phyloP scores from a whole-genome alignment of 2,329 filamentous ascomycete species.

The Arthrobotrys pseudoclavata region DNA sequence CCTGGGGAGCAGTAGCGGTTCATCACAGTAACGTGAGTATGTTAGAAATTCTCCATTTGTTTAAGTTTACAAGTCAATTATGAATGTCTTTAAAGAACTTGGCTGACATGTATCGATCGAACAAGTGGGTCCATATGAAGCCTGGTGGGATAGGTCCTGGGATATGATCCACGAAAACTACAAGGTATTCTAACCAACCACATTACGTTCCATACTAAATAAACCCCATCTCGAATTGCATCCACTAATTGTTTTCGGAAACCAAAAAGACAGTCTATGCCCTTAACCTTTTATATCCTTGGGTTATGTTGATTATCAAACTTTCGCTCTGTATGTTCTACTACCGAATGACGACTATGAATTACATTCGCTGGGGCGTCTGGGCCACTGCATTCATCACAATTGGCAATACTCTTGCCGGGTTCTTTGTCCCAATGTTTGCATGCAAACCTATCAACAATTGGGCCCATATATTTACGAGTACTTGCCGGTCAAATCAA shows the following conservation, averaged over 20 bases:
- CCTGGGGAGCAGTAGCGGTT: conserved; percentile 15
- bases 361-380: conserved; percentile 19
- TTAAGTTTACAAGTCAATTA: not conserved
- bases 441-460: not conserved
- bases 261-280: not conserved
- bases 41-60: not conserved
- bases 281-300: conserved; percentile 24
- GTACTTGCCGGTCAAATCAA: not conserved
- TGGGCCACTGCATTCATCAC: conserved; percentile 10
- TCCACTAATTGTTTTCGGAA: too few relatives aligned
- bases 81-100: not conserved
- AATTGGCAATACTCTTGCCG: conserved; percentile 15
- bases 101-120: not conserved
- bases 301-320: conserved; percentile 28
- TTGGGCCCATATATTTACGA: not conserved
- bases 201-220: too few relatives aligned
- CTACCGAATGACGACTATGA: conserved; percentile 21
- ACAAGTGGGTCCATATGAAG: conserved; percentile 6
- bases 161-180: not conserved
- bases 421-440: not conserved
- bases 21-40: not conserved
- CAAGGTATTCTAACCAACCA: too few relatives aligned
- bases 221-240: too few relatives aligned
- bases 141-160: conserved; percentile 33
- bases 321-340: conserved; percentile 29